Percentiles rank a stretch among this genome's conserved stretches.
Conservation (phyloP, 257 asterid genomes). For the Euphrasia confusa region DNA sequence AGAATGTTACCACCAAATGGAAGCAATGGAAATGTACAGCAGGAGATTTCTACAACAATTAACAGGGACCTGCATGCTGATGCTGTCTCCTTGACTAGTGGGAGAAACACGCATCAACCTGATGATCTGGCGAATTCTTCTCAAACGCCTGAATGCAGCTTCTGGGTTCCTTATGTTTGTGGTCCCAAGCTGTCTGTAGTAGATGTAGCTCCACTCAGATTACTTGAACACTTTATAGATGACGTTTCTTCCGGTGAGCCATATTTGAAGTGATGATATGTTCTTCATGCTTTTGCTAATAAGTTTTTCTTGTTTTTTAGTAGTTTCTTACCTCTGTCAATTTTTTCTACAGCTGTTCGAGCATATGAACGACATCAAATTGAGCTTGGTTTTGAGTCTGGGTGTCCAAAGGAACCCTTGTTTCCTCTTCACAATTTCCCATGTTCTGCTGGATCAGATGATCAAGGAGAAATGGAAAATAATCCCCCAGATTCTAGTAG, state of each 20-base stretch:
- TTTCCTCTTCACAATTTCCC: conserved; percentile 54
- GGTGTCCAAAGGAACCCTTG: conserved; percentile 59
- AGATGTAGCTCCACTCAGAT: conserved; percentile 90
- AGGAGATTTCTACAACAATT: conserved; percentile 25
- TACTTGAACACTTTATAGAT: conserved; percentile 60
- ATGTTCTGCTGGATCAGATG: conserved; percentile 42
- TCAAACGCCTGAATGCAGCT: conserved; percentile 30
- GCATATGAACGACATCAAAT: conserved; percentile 46
- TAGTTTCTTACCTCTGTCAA: conserved; percentile 23
- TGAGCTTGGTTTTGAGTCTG: conserved; percentile 43
- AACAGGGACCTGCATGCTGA: too few species aligned
- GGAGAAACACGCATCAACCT: conserved; percentile 17
- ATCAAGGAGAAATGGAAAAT: conserved; percentile 39
- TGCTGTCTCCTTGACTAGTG: too few species aligned
- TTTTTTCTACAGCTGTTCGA: conserved; percentile 49
- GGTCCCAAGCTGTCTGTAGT: conserved; percentile 63
- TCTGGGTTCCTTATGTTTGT: conserved; percentile 66
- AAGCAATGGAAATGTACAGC: conserved; percentile 31
- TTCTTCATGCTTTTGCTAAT: conserved; percentile 20
- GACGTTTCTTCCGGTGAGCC: conserved; percentile 78
- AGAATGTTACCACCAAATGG: conserved; percentile 31
- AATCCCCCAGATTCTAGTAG: conserved; percentile 33
- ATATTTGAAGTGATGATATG: conserved; percentile 19
- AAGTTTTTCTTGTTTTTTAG: conserved; percentile 23
- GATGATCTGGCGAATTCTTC: conserved; percentile 36